Percentiles rank a stretch among this genome's conserved stretches.
Evolutionary conservation across 148 eudicot genomes (phyloP).

Genomic region (Chenopodium suecicum): DNA sequence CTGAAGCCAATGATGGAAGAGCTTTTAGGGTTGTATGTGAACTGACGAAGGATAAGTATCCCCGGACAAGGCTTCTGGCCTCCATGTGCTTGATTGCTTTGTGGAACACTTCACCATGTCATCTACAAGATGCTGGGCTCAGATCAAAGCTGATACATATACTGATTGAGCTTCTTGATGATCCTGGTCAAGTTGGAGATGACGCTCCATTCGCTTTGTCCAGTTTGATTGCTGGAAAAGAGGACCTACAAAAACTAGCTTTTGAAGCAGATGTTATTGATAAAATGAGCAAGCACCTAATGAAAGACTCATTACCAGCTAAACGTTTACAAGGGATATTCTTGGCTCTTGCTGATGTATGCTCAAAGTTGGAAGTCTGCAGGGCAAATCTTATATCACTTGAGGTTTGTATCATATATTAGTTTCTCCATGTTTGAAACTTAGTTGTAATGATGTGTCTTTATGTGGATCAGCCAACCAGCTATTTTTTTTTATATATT

Average conservation of each 20-base stretch:
- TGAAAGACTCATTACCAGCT: slow-evolving; percentile 42
- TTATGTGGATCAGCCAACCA: background rate
- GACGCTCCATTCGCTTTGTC: slow-evolving; percentile 87
- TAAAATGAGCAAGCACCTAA: slow-evolving; percentile 58
- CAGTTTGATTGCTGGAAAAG: slow-evolving; percentile 59
- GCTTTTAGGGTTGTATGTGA: slow-evolving; percentile 58
- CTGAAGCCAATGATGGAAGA: slow-evolving; percentile 65
- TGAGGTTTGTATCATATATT: slow-evolving; percentile 58
- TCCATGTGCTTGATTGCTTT: slow-evolving; percentile 74
- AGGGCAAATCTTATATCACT: slow-evolving; percentile 60
- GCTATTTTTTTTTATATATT: no score
- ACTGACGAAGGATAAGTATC: slow-evolving; percentile 63
- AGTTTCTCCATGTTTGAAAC: background rate
- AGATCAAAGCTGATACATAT: slow-evolving; percentile 57
- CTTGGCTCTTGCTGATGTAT: slow-evolving; percentile 72
- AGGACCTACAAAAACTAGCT: slow-evolving; percentile 77
- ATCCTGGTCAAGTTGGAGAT: slow-evolving; percentile 95
- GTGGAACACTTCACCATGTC: slow-evolving; percentile 59
- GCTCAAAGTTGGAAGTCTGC: slow-evolving; percentile 89
- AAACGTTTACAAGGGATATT: slow-evolving; percentile 76
- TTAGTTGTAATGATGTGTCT: slow-evolving; percentile 1
- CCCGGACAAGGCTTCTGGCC: slow-evolving; percentile 83
- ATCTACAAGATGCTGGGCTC: slow-evolving; percentile 55
- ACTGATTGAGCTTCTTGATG: slow-evolving; percentile 87
- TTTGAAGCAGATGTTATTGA: slow-evolving; percentile 69